Conservation (phyloP, 176 grass and related monocot species). For the Luzula sylvatica region DNA sequence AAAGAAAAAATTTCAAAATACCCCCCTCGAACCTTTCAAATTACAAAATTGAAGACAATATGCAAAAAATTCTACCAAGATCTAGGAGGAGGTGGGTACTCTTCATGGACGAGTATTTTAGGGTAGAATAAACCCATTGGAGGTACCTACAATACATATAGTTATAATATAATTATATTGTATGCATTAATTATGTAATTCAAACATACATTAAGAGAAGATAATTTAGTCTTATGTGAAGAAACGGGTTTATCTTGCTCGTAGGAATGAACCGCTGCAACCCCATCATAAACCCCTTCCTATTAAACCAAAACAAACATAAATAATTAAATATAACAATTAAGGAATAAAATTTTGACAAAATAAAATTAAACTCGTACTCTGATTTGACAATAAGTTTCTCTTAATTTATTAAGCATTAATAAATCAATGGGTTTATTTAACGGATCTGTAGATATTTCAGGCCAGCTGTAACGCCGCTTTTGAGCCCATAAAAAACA, state of each 20-base stretch:
- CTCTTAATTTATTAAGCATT: constrained; percentile 93
- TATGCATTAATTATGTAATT: neutral
- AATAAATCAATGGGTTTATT: constrained; percentile 78
- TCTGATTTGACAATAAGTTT: constrained; percentile 78
- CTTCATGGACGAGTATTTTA: constrained; percentile 73
- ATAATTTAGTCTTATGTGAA: constrained; percentile 70
- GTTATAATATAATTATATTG: neutral
- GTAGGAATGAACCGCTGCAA: constrained; percentile 75
- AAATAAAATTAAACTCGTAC: constrained; percentile 39
- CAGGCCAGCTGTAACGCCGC: constrained; percentile 66
- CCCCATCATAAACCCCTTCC: constrained; percentile 70
- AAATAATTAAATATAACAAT: neutral
- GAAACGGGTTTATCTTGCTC: constrained; percentile 63
- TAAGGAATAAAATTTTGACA: too few species aligned
- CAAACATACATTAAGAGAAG: constrained; percentile 63
- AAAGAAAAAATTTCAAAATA: constrained; percentile 5
- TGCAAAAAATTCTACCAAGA: constrained; percentile 51
- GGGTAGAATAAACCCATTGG: constrained; percentile 97
- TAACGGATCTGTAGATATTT: constrained; percentile 66
- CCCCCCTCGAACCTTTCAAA: constrained; percentile 13
- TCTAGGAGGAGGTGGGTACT: constrained; percentile 71
- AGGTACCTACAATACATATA: constrained; percentile 54
- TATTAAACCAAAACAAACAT: constrained; percentile 19
- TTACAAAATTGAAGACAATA: neutral
- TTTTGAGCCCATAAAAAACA: constrained; percentile 87